Percentiles rank a stretch among this genome's conserved stretches.
Conservation (phyloP, 768 basidiomycete genomes). For the Kwoniella dejecticola region DNA sequence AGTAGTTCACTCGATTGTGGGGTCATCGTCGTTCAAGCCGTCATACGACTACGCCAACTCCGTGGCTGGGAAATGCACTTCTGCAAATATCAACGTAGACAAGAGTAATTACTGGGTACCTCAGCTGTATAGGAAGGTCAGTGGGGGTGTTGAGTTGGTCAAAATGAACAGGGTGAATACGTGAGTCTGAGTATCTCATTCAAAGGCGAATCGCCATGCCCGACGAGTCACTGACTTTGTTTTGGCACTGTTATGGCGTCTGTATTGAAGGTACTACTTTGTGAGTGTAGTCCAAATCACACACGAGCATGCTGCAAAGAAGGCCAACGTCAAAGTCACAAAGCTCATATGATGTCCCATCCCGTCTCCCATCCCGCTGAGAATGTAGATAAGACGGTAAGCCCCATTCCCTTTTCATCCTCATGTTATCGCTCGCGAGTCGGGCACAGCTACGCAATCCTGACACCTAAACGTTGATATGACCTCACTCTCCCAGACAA, state of each 20-base stretch:
- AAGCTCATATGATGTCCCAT: too few species aligned
- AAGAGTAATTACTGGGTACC: conserved; percentile 56
- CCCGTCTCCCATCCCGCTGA: too few species aligned
- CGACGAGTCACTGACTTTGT: background rate
- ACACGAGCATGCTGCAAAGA: too few species aligned
- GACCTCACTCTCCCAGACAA: conserved; percentile 2
- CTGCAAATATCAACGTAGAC: conserved; percentile 50
- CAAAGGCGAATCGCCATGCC: background rate
- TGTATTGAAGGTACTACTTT: conserved; percentile 13
- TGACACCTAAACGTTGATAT: background rate
- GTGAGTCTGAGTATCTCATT: conserved; percentile 12
- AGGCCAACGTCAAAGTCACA: too few species aligned
- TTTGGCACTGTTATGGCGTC: background rate
- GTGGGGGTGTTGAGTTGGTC: conserved; percentile 22
- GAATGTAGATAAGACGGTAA: conserved; percentile 28
- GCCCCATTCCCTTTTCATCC: background rate
- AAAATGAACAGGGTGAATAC: conserved; percentile 23
- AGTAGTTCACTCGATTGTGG: conserved; percentile 37
- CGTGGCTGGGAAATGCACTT: conserved; percentile 26
- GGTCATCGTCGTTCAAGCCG: conserved; percentile 28
- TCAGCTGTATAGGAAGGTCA: conserved; percentile 48
- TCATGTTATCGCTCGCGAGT: too few species aligned
- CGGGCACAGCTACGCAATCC: background rate
- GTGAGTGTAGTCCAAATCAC: too few species aligned
- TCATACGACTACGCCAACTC: conserved; percentile 4